These are phyloP conservation scores for Penicillium angulare DNA, from an alignment of 495 filamentous ascomycete genomes.

Conservation along the genomic window DNA sequence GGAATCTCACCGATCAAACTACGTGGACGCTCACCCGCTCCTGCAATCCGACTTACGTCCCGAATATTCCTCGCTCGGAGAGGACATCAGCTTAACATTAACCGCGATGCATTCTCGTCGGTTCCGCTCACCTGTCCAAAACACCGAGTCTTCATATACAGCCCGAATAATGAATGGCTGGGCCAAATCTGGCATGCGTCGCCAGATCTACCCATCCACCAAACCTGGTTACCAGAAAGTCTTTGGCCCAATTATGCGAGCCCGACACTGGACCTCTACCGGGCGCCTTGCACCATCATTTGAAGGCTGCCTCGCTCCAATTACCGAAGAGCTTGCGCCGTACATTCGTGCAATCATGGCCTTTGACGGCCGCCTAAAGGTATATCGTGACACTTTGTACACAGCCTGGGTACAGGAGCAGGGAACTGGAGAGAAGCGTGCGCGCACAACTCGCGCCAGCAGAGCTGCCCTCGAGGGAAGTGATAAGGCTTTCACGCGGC, in stretches of 20 bases:
- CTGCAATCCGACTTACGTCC: slow-evolving; percentile 50
- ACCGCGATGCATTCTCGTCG: slow-evolving; percentile 29
- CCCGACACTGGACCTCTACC: slow-evolving; percentile 26
- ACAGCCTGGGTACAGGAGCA: slow-evolving; percentile 54
- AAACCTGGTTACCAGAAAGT: slow-evolving; percentile 24
- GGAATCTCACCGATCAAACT: slow-evolving; percentile 61
- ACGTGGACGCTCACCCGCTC: slow-evolving; percentile 58
- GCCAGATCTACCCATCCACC: slow-evolving; percentile 11
- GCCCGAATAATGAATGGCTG: slow-evolving; percentile 25
- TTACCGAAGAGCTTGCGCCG: slow-evolving; percentile 76
- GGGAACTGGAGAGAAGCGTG: slow-evolving; percentile 53
- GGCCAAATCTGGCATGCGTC: slow-evolving; percentile 9
- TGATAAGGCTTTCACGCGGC: slow-evolving; percentile 64
- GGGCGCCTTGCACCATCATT: slow-evolving; percentile 59
- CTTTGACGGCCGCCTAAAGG: slow-evolving; percentile 67
- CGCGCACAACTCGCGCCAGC: slow-evolving; percentile 74
- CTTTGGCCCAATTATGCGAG: slow-evolving; percentile 38
- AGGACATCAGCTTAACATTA: slow-evolving; percentile 35
- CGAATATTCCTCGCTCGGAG: slow-evolving; percentile 41
- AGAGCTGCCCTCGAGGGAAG: slow-evolving; percentile 83
- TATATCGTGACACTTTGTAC: slow-evolving; percentile 62
- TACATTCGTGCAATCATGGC: slow-evolving; percentile 78
- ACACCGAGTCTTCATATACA: slow-evolving; percentile 24
- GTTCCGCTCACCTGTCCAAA: slow-evolving; percentile 31
- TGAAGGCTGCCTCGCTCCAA: slow-evolving; percentile 60